Evolutionary conservation across 257 asterid species (phyloP).

Genomic region (Primulina huaijiensis): DNA sequence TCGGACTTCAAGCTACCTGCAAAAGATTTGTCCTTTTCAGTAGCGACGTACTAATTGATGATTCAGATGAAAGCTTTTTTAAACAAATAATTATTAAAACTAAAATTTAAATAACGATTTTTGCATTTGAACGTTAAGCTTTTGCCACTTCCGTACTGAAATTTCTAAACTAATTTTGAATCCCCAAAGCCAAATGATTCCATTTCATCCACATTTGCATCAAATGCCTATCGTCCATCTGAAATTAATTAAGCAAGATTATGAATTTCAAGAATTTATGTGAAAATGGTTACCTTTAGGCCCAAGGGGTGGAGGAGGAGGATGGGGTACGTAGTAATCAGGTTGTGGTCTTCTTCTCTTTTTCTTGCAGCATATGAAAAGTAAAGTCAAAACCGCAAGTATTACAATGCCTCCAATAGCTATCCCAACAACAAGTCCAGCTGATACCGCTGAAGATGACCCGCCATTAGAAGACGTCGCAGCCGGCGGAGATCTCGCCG

Average conservation of each 20-base stretch:
- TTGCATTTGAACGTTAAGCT: not conserved
- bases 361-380: conserved; percentile 56
- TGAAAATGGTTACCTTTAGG: conserved; percentile 48
- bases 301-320: conserved; percentile 48
- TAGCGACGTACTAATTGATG: not conserved
- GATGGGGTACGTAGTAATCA: conserved; percentile 42
- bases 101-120: not conserved
- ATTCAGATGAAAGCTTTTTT: not conserved
- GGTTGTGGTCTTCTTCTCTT: conserved; percentile 56
- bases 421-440: conserved; percentile 57
- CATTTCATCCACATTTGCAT: too few relatives aligned
- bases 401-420: conserved; percentile 61
- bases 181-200: not conserved
- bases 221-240: too few relatives aligned
- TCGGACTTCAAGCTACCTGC: not conserved
- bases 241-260: too few relatives aligned
- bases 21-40: not conserved
- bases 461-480: conserved; percentile 32
- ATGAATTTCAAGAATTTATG: not conserved
- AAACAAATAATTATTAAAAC: not conserved
- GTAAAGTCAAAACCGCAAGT: conserved; percentile 45
- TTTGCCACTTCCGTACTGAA: not conserved
- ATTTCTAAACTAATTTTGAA: not conserved
- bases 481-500: conserved; percentile 27
- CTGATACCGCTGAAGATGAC: conserved; percentile 34